A percentile compares a stretch with the other conserved stretches of the same genome.
Evolutionary conservation across 371 early-diverging fungal genomes (phyloP).

Genomic region (Circinella umbellata): DNA sequence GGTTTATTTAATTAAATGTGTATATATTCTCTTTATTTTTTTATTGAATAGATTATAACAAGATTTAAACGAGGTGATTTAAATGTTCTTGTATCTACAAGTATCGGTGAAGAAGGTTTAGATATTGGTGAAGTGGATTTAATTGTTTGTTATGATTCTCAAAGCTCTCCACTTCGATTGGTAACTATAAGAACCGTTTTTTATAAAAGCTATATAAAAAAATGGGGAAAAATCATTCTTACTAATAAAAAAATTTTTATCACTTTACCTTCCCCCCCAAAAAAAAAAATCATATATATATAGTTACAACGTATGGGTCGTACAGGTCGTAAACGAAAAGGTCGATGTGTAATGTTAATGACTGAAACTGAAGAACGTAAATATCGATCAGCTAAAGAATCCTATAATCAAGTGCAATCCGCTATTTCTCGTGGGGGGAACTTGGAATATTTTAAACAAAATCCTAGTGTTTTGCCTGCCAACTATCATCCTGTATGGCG

Average conservation of each 20-base stretch:
- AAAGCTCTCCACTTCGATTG: slow-evolving; percentile 85
- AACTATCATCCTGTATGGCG: slow-evolving; percentile 52
- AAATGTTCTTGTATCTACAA: slow-evolving; percentile 91
- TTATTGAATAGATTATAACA: not conserved
- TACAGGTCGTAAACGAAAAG: slow-evolving; percentile 91
- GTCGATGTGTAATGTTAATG: slow-evolving; percentile 80
- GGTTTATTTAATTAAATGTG: not conserved
- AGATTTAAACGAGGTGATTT: slow-evolving; percentile 74
- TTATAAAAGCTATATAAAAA: too few relatives aligned
- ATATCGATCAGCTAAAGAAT: slow-evolving; percentile 61
- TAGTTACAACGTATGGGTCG: slow-evolving; percentile 94
- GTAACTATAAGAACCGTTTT: slow-evolving; percentile 24
- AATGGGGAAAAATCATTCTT: too few relatives aligned
- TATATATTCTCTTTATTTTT: not conserved
- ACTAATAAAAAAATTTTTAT: too few relatives aligned
- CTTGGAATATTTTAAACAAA: slow-evolving; percentile 25
- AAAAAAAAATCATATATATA: not conserved
- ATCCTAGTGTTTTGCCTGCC: slow-evolving; percentile 52
- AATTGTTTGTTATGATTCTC: slow-evolving; percentile 91
- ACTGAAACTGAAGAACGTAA: slow-evolving; percentile 82
- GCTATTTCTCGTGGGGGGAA: slow-evolving; percentile 34
- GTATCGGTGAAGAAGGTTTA: slow-evolving; percentile 96
- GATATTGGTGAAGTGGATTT: slow-evolving; percentile 98
- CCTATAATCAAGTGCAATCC: slow-evolving; percentile 65
- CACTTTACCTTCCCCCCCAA: too few relatives aligned